Evolutionary conservation across 1,139 yeast genomes (phyloP), one percentile per base, ranked within the genome.

Genomic region (Lodderomyces jiufengensis): DNA sequence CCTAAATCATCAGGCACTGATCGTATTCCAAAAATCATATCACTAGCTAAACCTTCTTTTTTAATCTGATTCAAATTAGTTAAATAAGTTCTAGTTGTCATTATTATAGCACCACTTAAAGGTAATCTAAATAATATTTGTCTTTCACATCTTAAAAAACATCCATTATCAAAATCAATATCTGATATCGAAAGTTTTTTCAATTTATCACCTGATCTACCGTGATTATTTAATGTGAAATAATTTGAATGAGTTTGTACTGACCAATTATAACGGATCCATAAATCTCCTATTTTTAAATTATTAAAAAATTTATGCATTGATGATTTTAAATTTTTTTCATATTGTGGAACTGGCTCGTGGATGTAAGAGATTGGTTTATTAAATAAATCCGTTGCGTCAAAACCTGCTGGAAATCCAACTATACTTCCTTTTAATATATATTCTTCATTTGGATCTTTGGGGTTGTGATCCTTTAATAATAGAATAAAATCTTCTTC

Each of bases 1-100:
- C 78, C 83, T 39, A 79, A 53, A 36, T 66, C 70, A 3, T 66
- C 78, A 7, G 84, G 84, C 49, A 80, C 63, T 1, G 73, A 70
- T 36, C 76, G 78, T 26, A 82, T 76, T 0, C 84, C 90, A 12
- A 63, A 66, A 31, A 67, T 60, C 34, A 84, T 58, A 20, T 76
- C 82, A 1, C 46, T 54, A 0, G 55, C 66, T 15, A 56, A 47
- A 1, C 70, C 70, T 2, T 47, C 53, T 16, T 29, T 33, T 40
- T 66, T 66, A n/a, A 68, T 45, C 15, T 55, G 39, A 8, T 44
- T 43, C 13, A 69, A 46, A 3, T 72, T 72, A 1, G 71, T 65
- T 38, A 66, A 51, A 41, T 66, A 68, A 0, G 73, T 68, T 33
- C 72, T 46, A 3, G 67, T 62, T 3, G 70, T 59, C 72, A 67